These are phyloP conservation scores for Sporothrix euskadiensis DNA, from an alignment of 2,329 filamentous ascomycete species.

Conservation along the genomic window DNA sequence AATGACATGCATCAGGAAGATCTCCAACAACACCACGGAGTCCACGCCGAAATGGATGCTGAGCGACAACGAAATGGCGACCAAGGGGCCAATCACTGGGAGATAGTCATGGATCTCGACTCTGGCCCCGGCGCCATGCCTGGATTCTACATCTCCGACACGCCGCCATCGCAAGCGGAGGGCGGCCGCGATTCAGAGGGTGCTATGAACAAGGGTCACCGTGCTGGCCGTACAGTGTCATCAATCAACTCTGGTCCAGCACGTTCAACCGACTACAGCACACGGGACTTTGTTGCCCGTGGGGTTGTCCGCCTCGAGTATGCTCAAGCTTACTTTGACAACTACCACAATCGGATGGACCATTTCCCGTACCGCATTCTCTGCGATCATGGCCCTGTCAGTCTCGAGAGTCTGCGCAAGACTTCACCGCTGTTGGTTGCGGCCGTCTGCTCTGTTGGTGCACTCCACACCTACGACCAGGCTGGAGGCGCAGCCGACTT, in stretches of 20 bases:
- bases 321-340: conserved; percentile 21
- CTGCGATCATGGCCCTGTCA: conserved; percentile 11
- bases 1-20: not conserved
- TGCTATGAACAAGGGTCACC: no score
- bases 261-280: not conserved
- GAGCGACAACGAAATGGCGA: not conserved
- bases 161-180: not conserved
- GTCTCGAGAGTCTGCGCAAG: not conserved
- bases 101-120: conserved; percentile 21
- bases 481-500: not conserved
- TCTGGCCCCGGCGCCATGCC: conserved; percentile 19
- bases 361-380: conserved; percentile 26
- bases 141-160: conserved; percentile 21
- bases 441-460: conserved; percentile 24
- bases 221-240: no score
- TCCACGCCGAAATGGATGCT: not conserved
- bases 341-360: conserved; percentile 25
- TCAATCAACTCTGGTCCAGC: not conserved
- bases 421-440: conserved; percentile 19
- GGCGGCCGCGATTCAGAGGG: no score
- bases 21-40: not conserved
- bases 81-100: conserved; percentile 19
- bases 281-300: not conserved
- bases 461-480: conserved; percentile 20
- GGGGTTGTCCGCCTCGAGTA: not conserved